Conservation (phyloP, 257 asterid species). For the Fraxinus americana region DNA sequence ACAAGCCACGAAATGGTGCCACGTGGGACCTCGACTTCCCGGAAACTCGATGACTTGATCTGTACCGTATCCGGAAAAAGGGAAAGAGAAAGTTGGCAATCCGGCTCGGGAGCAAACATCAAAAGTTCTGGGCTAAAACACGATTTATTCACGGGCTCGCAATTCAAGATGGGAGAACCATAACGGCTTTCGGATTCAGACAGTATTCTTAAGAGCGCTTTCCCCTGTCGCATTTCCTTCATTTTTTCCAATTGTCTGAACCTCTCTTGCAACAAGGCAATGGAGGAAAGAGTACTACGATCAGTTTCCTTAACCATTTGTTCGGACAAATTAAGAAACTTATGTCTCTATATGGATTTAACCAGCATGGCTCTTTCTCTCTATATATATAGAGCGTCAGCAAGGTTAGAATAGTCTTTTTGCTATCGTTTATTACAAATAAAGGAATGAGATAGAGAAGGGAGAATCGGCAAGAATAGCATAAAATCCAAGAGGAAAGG, state of each 20-base stretch:
- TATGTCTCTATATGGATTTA: neutral
- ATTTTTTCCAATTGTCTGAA: slow-evolving; percentile 48
- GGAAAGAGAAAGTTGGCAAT: slow-evolving; percentile 48
- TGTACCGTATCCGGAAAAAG: slow-evolving; percentile 39
- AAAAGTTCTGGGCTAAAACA: slow-evolving; percentile 4
- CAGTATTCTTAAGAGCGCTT: slow-evolving; percentile 34
- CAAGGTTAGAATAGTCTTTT: slow-evolving; percentile 5
- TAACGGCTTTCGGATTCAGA: slow-evolving; percentile 26
- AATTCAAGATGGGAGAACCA: slow-evolving; percentile 5
- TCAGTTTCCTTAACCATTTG: slow-evolving; percentile 38
- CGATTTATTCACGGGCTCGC: slow-evolving; percentile 5
- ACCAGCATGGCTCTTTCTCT: slow-evolving; percentile 2
- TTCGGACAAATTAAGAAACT: neutral
- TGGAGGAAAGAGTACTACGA: slow-evolving; percentile 35
- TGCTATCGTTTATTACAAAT: slow-evolving; percentile 24
- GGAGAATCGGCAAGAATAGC: slow-evolving; percentile 48
- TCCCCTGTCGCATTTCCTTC: slow-evolving; percentile 53
- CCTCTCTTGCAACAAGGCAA: slow-evolving; percentile 58
- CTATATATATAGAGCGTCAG: neutral
- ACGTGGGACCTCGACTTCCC: neutral
- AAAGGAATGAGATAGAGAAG: slow-evolving; percentile 15
- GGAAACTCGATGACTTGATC: slow-evolving; percentile 17
- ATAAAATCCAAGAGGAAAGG: slow-evolving; percentile 62
- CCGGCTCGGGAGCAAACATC: slow-evolving; percentile 31
- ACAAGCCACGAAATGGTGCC: slow-evolving; percentile 18